Base-by-base conservation (phyloP, 495 filamentous ascomycete genomes). In the Penicillium egyptiacum region DNA sequence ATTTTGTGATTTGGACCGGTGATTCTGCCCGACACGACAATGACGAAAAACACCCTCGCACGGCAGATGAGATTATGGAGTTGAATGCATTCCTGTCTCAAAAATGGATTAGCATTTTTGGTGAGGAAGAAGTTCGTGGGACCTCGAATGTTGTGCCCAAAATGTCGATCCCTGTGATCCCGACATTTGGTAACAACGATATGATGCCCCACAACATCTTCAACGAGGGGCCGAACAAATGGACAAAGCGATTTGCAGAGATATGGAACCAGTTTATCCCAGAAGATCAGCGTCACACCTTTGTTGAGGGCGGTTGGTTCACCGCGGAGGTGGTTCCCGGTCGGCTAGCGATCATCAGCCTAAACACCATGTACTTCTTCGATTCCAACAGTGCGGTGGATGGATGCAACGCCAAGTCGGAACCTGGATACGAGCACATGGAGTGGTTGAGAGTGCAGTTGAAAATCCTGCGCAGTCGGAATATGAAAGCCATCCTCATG, bases 1-100 rank as follows among this genome's bases (percentile, higher is more conserved):
- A 99, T 72, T 99, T 99, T 67, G 87, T 98, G 39, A 78, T 99
- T 50, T 99, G 95, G 95, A 98, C 95, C 0, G 94, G 94, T 53
- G 94, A 99, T 70, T 96, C 90, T 20, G 93, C 91, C 30, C 85
- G 95, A 57, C 94, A 98, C 70, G 94, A 97, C 70, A 96, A 88
- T 72, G 94, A 98, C 65, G 91, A 92, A 67, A 69, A 82, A 39
- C 82, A 89, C 17, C 94, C 94, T 17, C 87, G 94, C 48, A 88
- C 77, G 17, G 74, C 82, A 39, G 72, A 79, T 11, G 87, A 98
- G 68, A 86, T 99, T 14, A 67, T 92, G 3, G 70, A 82, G 39
- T 79, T 88, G 53, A 99, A 99, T 68, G 69, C 81, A 30, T 77
- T 84, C 61, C 78, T 96, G 47, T 87, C 91, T 5, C 72, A 83